phyloP scores from a whole-genome alignment of 2,329 filamentous ascomycete genomes.

The Stagonosporopsis cucurbitacearum region DNA sequence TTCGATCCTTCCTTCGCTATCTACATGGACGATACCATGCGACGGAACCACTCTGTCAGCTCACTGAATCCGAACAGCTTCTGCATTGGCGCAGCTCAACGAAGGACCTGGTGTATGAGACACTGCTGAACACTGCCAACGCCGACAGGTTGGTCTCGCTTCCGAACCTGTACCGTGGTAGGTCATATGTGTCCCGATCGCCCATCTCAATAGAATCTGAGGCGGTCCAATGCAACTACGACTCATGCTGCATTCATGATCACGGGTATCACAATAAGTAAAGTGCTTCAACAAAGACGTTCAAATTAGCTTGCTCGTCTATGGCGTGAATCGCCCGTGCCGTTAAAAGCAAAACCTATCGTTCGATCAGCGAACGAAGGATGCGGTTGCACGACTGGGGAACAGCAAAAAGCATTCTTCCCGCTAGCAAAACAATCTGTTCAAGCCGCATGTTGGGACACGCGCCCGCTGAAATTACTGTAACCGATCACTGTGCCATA shows the following conservation, averaged over 20 bases:
- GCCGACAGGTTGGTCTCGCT: not conserved
- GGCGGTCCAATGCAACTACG: conserved; percentile 2
- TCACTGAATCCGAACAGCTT: not conserved
- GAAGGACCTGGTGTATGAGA: not conserved
- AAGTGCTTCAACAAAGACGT: conserved; percentile 13
- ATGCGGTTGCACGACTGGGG: conserved; percentile 21
- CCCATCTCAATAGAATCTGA: conserved; percentile 7
- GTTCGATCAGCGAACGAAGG: conserved; percentile 16
- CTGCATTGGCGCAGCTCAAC: not conserved
- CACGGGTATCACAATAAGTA: conserved; percentile 17
- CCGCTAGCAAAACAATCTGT: conserved; percentile 6
- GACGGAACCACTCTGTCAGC: not conserved
- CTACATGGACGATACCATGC: not conserved
- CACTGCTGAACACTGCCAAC: not conserved
- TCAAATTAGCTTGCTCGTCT: conserved; percentile 18
- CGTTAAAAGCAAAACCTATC: conserved; percentile 20
- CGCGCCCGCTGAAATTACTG: conserved; percentile 16
- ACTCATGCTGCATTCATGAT: conserved; percentile 9
- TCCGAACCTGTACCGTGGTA: not conserved
- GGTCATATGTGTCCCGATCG: conserved; percentile 3
- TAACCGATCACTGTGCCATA: conserved; percentile 5
- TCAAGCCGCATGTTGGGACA: conserved; percentile 13
- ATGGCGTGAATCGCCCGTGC: conserved; percentile 10
- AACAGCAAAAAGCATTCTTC: conserved; percentile 17
- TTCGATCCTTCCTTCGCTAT: not conserved